Evolutionary conservation across 164 flowering plant species (phyloP), one percentile per base, ranked within the genome.

Genomic region (Akebia trifoliata): DNA sequence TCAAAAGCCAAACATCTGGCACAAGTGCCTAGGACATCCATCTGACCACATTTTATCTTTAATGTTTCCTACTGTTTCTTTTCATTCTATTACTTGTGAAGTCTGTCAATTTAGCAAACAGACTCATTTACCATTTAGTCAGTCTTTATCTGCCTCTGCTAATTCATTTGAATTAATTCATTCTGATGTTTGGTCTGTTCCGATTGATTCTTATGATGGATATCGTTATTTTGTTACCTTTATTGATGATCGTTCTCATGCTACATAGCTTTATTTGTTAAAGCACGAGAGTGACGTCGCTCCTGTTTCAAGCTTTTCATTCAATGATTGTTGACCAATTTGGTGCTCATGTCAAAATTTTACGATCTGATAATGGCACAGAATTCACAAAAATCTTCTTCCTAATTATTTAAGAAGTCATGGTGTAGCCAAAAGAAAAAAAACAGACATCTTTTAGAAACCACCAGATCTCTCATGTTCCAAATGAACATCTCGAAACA

Each of bases 1-100:
- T n/a, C 38, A 24, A 15, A 4, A 0, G 2, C 1, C 52, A 24
- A 22, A 10, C 7, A 14, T 32, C 24, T 15, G 20, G 38, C 38
- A 51, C 15, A n/a, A 31, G 34, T 5, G 38, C 8, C 24, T 51
- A 17, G 55, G 55, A n/a, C 45, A 54, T 14, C 58, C 58, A n/a
- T 36, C 44, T 39, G 17, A 39, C n/a, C 1, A 1, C 5, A 15
- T 39, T 39, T 39, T 39, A 10, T 39, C 10, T 39, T 1, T 11
- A 11, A 4, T 15, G 4, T 32, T 39, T 39, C 43, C 4, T 15
- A 39, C 10, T 11, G 12, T 10, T 39, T 39, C 43, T 8, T 0
- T 8, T 39, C n/a, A 39, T 5, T 39, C 35, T 11, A 39, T 12
- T 39, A 15, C 17, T 39, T 39, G 43, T 3, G 43, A 39, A 4